A percentile compares a stretch with the other conserved stretches of the same genome.
Conservation (phyloP, 768 basidiomycete genomes). For the Pulveroboletus frians region DNA sequence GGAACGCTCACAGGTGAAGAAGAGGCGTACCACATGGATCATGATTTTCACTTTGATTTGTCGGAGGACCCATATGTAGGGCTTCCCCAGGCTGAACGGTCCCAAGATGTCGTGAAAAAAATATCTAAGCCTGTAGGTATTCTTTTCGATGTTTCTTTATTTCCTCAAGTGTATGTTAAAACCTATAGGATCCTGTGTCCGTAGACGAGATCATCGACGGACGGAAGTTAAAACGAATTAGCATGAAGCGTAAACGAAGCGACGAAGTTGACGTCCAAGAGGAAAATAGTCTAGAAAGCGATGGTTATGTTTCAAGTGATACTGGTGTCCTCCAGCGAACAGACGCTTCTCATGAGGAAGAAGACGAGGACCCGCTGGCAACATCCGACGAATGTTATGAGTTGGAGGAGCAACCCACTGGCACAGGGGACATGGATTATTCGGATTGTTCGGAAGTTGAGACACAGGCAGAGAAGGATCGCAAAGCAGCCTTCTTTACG, state of each 20-base stretch:
- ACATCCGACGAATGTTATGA: slow-evolving; percentile 30
- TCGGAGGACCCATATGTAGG: slow-evolving; percentile 66
- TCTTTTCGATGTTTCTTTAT: slow-evolving; percentile 8
- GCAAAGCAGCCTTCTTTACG: slow-evolving; percentile 89
- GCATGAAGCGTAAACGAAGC: slow-evolving; percentile 60
- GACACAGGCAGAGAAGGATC: slow-evolving; percentile 52
- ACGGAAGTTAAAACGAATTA: slow-evolving; percentile 40
- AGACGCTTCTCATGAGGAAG: slow-evolving; percentile 28
- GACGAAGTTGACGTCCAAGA: slow-evolving; percentile 34
- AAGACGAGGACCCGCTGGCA: slow-evolving; percentile 31
- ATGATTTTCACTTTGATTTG: slow-evolving; percentile 78
- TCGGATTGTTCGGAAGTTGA: slow-evolving; percentile 60
- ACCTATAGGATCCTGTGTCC: slow-evolving; percentile 63
- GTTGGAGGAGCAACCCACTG: slow-evolving; percentile 24
- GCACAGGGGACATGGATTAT: slow-evolving; percentile 40
- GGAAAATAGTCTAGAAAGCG: slow-evolving; percentile 30
- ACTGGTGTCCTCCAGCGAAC: slow-evolving; percentile 16
- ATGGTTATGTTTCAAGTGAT: slow-evolving; percentile 2
- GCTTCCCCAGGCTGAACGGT: slow-evolving; percentile 38
- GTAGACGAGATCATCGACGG: slow-evolving; percentile 91
- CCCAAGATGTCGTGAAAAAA: slow-evolving; percentile 57
- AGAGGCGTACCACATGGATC: slow-evolving; percentile 66
- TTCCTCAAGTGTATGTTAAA: not conserved
- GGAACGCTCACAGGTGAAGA: slow-evolving; percentile 28
- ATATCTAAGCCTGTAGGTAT: slow-evolving; percentile 55